These are phyloP conservation scores for Sambucus nigra DNA, from an alignment of 129 eudicot genomes.

Conservation along the genomic window DNA sequence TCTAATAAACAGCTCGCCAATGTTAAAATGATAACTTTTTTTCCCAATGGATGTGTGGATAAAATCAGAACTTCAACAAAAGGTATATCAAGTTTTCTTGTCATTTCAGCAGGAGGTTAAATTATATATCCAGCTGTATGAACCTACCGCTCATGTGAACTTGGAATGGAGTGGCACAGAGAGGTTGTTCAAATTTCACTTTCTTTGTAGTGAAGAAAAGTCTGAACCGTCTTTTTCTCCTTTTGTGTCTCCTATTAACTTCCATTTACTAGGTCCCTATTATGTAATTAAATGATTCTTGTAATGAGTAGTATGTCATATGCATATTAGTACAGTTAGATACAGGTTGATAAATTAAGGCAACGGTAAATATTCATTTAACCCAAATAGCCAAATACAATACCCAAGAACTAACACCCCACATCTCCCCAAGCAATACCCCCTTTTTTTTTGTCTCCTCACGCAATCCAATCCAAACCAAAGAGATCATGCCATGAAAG, in stretches of 20 bases:
- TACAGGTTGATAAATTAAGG: neutral
- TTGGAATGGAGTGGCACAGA: conserved; percentile 11
- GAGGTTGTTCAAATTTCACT: conserved; percentile 28
- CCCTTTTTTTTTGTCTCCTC: too few species aligned
- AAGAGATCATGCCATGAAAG: too few species aligned
- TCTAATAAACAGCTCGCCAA: neutral
- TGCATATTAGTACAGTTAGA: conserved; percentile 8
- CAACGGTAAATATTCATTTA: too few species aligned
- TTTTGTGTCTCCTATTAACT: conserved; percentile 19
- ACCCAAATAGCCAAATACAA: too few species aligned
- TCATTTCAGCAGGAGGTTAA: conserved; percentile 4
- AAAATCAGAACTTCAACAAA: neutral
- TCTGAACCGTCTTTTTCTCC: conserved; percentile 24
- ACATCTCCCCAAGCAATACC: too few species aligned
- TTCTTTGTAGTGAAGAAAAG: conserved; percentile 21
- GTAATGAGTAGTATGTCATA: neutral
- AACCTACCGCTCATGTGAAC: conserved; percentile 20
- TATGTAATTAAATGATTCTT: neutral
- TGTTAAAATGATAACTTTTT: too few species aligned
- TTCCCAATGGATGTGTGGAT: neutral
- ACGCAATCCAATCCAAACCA: too few species aligned
- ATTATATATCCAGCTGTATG: conserved; percentile 19
- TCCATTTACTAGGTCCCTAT: conserved; percentile 16
- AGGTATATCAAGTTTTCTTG: neutral
- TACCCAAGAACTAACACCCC: too few species aligned